Percentiles rank a stretch among this genome's conserved stretches.
phyloP scores from a whole-genome alignment of 345 rosid genomes.

The Eucalyptus polyanthemos region DNA sequence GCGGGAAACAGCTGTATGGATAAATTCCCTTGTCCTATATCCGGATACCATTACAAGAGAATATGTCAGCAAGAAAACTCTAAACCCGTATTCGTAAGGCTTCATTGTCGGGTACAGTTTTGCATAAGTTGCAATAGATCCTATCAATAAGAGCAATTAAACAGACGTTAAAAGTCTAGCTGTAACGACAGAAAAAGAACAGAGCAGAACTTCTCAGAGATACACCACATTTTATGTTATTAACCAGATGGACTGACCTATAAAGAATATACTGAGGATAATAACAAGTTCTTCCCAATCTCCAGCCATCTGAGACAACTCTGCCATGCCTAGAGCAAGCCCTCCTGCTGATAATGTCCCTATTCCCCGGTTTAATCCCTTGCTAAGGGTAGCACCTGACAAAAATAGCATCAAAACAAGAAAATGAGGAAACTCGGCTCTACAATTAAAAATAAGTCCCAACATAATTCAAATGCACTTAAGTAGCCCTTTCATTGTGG shows the following conservation, averaged over 20 bases:
- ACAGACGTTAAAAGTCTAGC: neutral
- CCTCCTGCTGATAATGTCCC: conserved; percentile 97
- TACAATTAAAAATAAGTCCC: neutral
- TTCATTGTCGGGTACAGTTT: conserved; percentile 77
- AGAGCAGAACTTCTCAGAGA: neutral
- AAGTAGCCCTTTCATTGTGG: neutral
- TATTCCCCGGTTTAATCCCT: conserved; percentile 79
- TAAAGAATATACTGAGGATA: conserved; percentile 57
- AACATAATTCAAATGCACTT: neutral
- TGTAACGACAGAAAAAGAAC: neutral
- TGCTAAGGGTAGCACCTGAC: conserved; percentile 89
- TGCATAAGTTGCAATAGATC: conserved; percentile 56
- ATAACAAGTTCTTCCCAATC: conserved; percentile 60
- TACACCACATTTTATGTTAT: neutral
- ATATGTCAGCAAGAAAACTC: conserved; percentile 86
- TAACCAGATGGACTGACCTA: conserved; percentile 23
- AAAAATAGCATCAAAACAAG: neutral
- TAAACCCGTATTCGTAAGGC: conserved; percentile 87
- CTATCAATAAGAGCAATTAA: conserved; percentile 21
- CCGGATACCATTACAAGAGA: conserved; percentile 79
- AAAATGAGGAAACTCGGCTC: neutral
- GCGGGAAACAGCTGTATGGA: conserved; percentile 59
- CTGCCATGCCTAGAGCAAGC: conserved; percentile 81
- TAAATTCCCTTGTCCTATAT: conserved; percentile 61
- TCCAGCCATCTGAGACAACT: conserved; percentile 54